Conservation (phyloP, 2,329 filamentous ascomycete species). For the Fusarium oxysporum region DNA sequence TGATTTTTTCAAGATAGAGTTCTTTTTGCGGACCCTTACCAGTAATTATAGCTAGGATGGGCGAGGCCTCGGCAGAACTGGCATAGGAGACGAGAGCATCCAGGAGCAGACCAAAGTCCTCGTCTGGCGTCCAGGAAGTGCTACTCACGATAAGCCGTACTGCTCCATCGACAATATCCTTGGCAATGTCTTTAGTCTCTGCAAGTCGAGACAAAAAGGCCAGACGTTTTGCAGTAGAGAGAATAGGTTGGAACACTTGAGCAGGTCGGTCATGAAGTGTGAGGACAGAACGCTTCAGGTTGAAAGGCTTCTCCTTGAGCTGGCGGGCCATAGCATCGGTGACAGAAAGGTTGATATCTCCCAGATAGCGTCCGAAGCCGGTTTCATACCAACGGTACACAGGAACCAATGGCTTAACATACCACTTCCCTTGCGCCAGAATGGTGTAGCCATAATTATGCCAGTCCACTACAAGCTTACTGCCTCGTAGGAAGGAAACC, state of each 20-base stretch:
- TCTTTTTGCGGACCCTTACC: conserved; percentile 90
- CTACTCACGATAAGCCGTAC: conserved; percentile 86
- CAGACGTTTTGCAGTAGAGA: conserved; percentile 57
- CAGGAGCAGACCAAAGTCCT: conserved; percentile 91
- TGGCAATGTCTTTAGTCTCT: conserved; percentile 70
- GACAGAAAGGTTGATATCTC: conserved; percentile 83
- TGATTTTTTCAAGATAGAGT: conserved; percentile 76
- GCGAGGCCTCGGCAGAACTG: conserved; percentile 58
- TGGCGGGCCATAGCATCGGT: conserved; percentile 88
- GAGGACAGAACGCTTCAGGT: conserved; percentile 72
- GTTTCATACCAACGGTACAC: conserved; percentile 84
- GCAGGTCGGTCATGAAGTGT: conserved; percentile 90
- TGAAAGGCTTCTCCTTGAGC: conserved; percentile 72
- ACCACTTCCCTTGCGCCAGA: conserved; percentile 71
- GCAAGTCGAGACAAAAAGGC: conserved; percentile 74
- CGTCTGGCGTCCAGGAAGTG: conserved; percentile 97
- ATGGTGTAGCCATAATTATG: conserved; percentile 99
- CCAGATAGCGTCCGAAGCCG: conserved; percentile 74
- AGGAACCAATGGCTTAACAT: conserved; percentile 77
- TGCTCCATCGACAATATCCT: conserved; percentile 67
- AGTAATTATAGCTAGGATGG: conserved; percentile 91
- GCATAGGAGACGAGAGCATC: conserved; percentile 84
- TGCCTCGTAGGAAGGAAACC: conserved; percentile 81
- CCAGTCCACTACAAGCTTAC: conserved; percentile 92
- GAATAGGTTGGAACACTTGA: conserved; percentile 80